Conservation (phyloP, 768 basidiomycete species). For the Pisolithus tinctorius region DNA sequence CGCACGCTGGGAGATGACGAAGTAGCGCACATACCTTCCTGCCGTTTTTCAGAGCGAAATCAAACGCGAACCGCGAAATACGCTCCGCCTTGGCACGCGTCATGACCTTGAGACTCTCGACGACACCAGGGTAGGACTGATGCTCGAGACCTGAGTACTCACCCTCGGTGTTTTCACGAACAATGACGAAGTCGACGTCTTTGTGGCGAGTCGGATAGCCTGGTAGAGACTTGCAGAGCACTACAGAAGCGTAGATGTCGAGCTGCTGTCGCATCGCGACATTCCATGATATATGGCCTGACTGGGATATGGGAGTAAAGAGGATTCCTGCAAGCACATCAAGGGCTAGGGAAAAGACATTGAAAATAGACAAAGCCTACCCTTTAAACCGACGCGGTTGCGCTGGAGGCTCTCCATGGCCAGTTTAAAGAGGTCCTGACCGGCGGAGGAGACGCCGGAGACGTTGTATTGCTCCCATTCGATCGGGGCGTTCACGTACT, state of each 20-base stretch:
- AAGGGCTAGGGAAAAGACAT: constrained; percentile 1
- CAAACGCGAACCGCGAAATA: constrained; percentile 95
- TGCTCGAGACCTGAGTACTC: constrained; percentile 99
- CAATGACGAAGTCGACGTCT: constrained; percentile 98
- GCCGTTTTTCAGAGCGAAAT: constrained; percentile 97
- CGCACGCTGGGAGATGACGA: not conserved
- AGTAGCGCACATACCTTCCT: constrained; percentile 62
- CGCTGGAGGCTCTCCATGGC: constrained; percentile 97
- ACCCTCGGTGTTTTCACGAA: constrained; percentile 99
- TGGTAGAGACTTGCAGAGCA: constrained; percentile 95
- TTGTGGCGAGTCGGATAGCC: constrained; percentile 94
- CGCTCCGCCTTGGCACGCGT: constrained; percentile 94
- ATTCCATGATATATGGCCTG: constrained; percentile 98
- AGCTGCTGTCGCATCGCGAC: constrained; percentile 99
- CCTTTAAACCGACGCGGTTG: constrained; percentile 97
- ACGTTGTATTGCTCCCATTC: constrained; percentile 99
- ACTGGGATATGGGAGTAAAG: constrained; percentile 95
- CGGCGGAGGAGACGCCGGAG: constrained; percentile 89
- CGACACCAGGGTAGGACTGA: constrained; percentile 96
- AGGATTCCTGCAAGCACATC: constrained; percentile 68
- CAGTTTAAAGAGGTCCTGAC: constrained; percentile 93
- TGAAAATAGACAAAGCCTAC: constrained; percentile 32
- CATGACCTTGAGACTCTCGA: constrained; percentile 96
- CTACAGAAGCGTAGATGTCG: constrained; percentile 98
- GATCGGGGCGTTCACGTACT: constrained; percentile 95